Percentiles rank a stretch among this genome's conserved stretches.
Evolutionary conservation across 1,284 basidiomycete genomes (phyloP).

Genomic region (Boletus calvinii): DNA sequence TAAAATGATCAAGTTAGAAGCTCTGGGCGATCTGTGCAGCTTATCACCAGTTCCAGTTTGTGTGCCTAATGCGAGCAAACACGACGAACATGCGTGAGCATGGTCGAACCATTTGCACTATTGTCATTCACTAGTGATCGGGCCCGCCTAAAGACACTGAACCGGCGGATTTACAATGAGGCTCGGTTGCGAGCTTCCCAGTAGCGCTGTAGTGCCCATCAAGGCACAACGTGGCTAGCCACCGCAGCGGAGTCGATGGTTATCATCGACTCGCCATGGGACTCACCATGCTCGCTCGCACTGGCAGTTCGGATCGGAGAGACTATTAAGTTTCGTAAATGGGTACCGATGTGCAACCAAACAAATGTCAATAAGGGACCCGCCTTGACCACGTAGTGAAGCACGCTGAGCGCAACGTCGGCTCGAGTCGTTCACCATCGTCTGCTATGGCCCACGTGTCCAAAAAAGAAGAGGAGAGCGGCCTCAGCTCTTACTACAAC

Average conservation of each 20-base stretch:
- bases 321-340: too few relatives aligned
- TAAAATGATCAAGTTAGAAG: too few relatives aligned
- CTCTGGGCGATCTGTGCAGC: too few relatives aligned
- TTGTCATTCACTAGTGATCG: too few relatives aligned
- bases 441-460: slow-evolving; percentile 73
- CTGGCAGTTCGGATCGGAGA: too few relatives aligned
- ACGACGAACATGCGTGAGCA: background rate
- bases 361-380: slow-evolving; percentile 26
- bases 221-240: slow-evolving; percentile 7
- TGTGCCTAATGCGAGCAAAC: background rate
- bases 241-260: slow-evolving; percentile 9
- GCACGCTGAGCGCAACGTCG: slow-evolving; percentile 11
- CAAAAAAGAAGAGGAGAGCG: slow-evolving; percentile 92
- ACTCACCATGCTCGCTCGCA: background rate
- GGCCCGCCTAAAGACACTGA: too few relatives aligned
- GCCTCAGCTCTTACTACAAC: slow-evolving; percentile 84
- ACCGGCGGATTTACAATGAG: too few relatives aligned
- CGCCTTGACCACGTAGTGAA: slow-evolving; percentile 22
- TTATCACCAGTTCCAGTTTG: too few relatives aligned
- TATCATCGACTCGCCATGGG: slow-evolving; percentile 1
- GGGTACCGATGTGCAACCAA: slow-evolving; percentile 21
- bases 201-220: too few relatives aligned
- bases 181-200: too few relatives aligned
- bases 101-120: too few relatives aligned
- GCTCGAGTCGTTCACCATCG: slow-evolving; percentile 28